These are phyloP conservation scores for Nemania diffusa DNA, from an alignment of 2,329 filamentous ascomycete species.

Conservation along the genomic window DNA sequence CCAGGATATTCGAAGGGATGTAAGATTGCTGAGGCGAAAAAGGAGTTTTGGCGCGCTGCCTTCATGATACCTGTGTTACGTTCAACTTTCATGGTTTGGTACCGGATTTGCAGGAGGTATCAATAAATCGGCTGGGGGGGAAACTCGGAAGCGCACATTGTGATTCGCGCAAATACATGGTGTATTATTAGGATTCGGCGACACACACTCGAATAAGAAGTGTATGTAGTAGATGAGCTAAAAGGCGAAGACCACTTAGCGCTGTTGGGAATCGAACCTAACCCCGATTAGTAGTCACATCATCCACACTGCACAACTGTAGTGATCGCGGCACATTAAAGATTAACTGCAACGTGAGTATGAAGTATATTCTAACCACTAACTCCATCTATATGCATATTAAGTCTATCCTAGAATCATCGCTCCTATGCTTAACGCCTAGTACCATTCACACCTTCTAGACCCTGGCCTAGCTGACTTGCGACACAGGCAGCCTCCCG, in stretches of 20 bases:
- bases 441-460: conserved; percentile 61
- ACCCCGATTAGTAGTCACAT: too few species aligned
- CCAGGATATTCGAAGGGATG: neutral
- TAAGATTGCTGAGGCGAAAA: conserved; percentile 11
- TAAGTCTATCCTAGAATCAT: conserved; percentile 14
- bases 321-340: conserved; percentile 21
- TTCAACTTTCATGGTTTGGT: conserved; percentile 35
- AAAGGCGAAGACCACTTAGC: too few species aligned
- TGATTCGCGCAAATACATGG: conserved; percentile 3
- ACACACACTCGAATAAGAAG: conserved; percentile 4
- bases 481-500: conserved; percentile 77
- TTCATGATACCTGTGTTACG: conserved; percentile 43
- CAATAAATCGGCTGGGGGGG: neutral
- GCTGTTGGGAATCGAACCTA: too few species aligned
- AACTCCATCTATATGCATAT: conserved; percentile 34
- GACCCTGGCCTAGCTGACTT: conserved; percentile 69
- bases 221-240: too few species aligned
- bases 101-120: neutral
- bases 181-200: conserved; percentile 18
- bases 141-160: neutral
- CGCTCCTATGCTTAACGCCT: conserved; percentile 43
- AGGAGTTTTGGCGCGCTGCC: conserved; percentile 23
- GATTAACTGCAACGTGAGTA: conserved; percentile 21
- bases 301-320: too few species aligned
- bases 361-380: conserved; percentile 20